Base-by-base conservation (phyloP, 495 filamentous ascomycete genomes). In the Xylaria longipes region DNA sequence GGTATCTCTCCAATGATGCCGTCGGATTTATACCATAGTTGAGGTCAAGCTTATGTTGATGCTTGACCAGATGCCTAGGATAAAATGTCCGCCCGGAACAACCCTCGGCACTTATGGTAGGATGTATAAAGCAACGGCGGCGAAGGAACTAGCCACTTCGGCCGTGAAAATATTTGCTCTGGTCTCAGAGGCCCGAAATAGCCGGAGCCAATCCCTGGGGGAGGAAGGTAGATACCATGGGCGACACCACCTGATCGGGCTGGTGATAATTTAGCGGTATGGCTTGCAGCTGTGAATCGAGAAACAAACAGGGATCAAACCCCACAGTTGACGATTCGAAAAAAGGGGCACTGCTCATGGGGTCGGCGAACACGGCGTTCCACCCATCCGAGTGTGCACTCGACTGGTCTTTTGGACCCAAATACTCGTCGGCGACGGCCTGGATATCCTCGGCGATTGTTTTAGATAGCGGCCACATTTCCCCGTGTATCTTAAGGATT, bases 391-490 rank as follows among this genome's bases (percentile, higher is more conserved):
- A 57, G 52, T 70, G 63, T 63, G 69, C 71, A 27, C 69, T 72
- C 31, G 62, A 71, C 12, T 66, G 70, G 43, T 71, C 70, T 66
- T 71, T 69, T 22, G 73, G 67, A 0, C 71, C 56, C 56, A 79
- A 37, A 20, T 75, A 79, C 65, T 86, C 85, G 43, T 86, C 81
- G n/a, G 87, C 88, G 25, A 89, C 85, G 17, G 78, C 77, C 63
- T 84, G 84, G 61, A 92, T 88, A 72, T 92, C 89, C 35, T 85
- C 85, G 73, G 91, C 85, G 52, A 91, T 88, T 27, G 82, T 83
- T 33, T 83, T 83, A 2, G 90, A 90, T 35, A 92, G 87, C 1
- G 87, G 84, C 92, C 92, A 94, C 6, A 87, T 88, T 39, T 87
- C 84, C 14, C 85, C 87, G 22, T 93, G 80, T 0, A 85, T 84